phyloP scores from a whole-genome alignment of 441 rosid species.

The Adansonia grandidieri region DNA sequence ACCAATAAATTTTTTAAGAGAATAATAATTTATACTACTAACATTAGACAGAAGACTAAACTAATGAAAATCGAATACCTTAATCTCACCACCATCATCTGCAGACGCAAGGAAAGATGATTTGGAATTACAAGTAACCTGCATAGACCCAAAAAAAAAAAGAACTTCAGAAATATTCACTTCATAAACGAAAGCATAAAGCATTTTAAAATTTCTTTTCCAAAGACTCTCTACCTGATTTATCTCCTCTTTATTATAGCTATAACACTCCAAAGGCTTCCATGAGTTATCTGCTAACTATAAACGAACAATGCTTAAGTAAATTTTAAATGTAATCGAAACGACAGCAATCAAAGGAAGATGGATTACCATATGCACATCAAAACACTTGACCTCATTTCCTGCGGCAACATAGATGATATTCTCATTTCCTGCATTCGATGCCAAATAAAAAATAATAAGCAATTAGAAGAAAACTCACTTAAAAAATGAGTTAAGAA shows the following conservation, averaged over 20 bases:
- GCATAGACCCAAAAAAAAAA: constrained; percentile 20
- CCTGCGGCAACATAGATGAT: constrained; percentile 65
- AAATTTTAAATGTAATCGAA: neutral
- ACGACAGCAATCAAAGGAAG: neutral
- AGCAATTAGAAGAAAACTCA: neutral
- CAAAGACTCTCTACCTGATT: constrained; percentile 63
- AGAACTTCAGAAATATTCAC: neutral
- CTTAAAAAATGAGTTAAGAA: neutral
- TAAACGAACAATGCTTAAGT: neutral
- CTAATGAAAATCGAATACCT: constrained; percentile 46
- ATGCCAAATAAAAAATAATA: neutral
- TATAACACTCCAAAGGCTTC: constrained; percentile 65
- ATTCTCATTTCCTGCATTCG: constrained; percentile 67
- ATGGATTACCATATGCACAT: constrained; percentile 67
- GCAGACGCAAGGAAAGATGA: constrained; percentile 79
- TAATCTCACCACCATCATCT: constrained; percentile 84
- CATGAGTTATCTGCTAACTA: constrained; percentile 48
- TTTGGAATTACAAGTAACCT: constrained; percentile 74
- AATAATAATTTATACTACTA: neutral
- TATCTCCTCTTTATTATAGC: constrained; percentile 83
- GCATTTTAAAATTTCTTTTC: neutral
- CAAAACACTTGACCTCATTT: constrained; percentile 75
- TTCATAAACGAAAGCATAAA: neutral
- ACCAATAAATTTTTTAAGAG: neutral
- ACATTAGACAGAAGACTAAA: neutral